Evolutionary conservation across 2,329 filamentous ascomycete genomes (phyloP), one percentile per base, ranked within the genome.

Genomic region (Alternaria ethzedia): DNA sequence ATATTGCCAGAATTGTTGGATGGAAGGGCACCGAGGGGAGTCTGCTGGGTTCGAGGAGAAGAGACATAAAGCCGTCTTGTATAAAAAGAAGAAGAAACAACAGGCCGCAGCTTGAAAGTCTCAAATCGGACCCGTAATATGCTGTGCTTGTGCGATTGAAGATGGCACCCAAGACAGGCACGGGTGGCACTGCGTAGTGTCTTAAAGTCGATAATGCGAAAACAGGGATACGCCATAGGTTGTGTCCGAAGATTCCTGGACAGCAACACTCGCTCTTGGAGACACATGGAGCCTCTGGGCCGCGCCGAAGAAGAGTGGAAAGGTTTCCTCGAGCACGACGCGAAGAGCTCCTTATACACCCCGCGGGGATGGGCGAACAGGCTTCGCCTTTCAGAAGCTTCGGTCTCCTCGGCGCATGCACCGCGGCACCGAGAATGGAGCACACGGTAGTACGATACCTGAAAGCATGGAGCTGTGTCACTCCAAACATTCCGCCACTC

Each of bases 1-100:
- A 44, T 96, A 95, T 76, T 97, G 93, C 77, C 83, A 85, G 21
- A 83, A 86, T 15, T 96, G 93, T 82, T 97, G 93, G 93, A 86
- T 85, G 63, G 92, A 95, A 74, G 93, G 93, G 78, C 93, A 96
- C 73, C 82, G 88, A 32, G 90, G 91, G 0, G 88, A 89, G 1
- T 83, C 84, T 47, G 92, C 91, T 0, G 89, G 88, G 1, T 89
- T 87, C 51, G 92, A 94, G 62, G 91, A 94, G 77, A 83, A 86
- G 61, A 85, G 83, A 0, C 93, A 97, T 73, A 85, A 84, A 68
- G 91, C 90, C 67, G 87, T 91, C 54, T 86, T 86, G 66, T 90
- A 88, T 73, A 65, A 66, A 36, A 65, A 63, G 57, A 69, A 69
- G 54, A 69, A 67, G 46, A 69, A 74, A 64, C 66, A 64, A 57